Evolutionary conservation across 768 basidiomycete genomes (phyloP), one percentile per base, ranked within the genome.

Genomic region (Tricholoma terreum): DNA sequence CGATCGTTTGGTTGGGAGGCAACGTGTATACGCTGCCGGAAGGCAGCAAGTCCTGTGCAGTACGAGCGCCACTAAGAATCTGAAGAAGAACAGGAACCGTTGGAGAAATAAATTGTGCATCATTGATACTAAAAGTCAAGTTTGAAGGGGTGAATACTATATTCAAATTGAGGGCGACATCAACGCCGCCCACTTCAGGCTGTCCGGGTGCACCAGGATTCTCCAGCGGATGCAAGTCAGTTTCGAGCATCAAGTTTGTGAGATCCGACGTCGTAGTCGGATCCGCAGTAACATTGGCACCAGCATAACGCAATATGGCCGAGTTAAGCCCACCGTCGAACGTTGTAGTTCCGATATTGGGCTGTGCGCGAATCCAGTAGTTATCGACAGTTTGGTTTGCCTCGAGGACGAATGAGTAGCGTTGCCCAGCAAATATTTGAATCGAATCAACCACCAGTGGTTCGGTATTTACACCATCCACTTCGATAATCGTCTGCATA

Each of bases 71-170:
- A 50, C 80, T 84, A 34, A 86, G 63, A 36, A 85, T 80, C 60
- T 86, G 85, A 14, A 85, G 85, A 15, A 85, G 75, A 11, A 84
- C 77, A 0, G 85, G 84, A 0, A 77, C 69, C 0, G 73, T 71
- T 0, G 84, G 83, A 1, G 74, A 65, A 6, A 38, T 40, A 57
- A 71, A 78, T 1, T 61, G 50, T 0, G 60, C 65, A 2, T 69
- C 68, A 51, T 79, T 77, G 30, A 76, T 62, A 0, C 46, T 60
- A 58, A 71, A 75, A 17, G 55, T 52, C 11, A 50, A 36, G 6
- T 40, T 42, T 15, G 35, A 38, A 46, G 14, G 4, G 21, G 63
- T 56, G 52, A 69, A 65, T 4, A 53, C 55, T 11, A 71, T 50
- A 6, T 52, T 60, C n/a, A 72, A 46, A 24, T 63, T 61, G 6